phyloP scores from a whole-genome alignment of 2,329 filamentous ascomycete genomes.

The Xenoacremonium recifei region DNA sequence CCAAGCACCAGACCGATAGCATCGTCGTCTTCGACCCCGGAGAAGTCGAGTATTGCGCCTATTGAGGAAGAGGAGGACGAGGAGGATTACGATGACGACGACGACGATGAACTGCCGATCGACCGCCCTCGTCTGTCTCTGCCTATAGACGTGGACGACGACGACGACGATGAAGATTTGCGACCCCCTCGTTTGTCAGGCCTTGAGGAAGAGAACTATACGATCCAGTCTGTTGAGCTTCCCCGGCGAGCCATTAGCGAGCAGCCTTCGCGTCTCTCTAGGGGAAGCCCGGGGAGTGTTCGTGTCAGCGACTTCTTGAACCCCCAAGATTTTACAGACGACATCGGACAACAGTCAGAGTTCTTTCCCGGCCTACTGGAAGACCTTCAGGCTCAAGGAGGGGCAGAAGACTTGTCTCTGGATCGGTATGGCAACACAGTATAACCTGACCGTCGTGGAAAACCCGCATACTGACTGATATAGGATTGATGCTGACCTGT shows the following conservation, averaged over 20 bases:
- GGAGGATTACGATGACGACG: slow-evolving; percentile 47
- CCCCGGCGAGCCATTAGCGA: slow-evolving; percentile 53
- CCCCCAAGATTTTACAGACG: slow-evolving; percentile 36
- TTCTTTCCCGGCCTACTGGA: slow-evolving; percentile 51
- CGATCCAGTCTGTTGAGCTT: slow-evolving; percentile 58
- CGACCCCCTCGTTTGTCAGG: slow-evolving; percentile 53
- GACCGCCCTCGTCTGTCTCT: slow-evolving; percentile 55
- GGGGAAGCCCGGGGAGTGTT: slow-evolving; percentile 53
- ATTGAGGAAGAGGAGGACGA: slow-evolving; percentile 39
- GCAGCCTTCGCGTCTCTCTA: slow-evolving; percentile 44
- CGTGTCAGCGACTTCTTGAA: slow-evolving; percentile 53
- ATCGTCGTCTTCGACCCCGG: slow-evolving; percentile 47
- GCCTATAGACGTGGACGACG: slow-evolving; percentile 48
- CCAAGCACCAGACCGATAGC: slow-evolving; percentile 43
- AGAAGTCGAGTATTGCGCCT: slow-evolving; percentile 26
- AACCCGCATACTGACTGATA: slow-evolving; percentile 8
- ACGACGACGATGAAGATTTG: slow-evolving; percentile 49
- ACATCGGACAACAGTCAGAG: slow-evolving; percentile 45
- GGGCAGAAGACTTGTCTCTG: slow-evolving; percentile 40
- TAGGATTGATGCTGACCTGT: slow-evolving; percentile 41
- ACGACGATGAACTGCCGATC: slow-evolving; percentile 50
- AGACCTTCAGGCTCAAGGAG: slow-evolving; percentile 39
- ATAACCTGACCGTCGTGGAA: not conserved
- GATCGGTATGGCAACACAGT: slow-evolving; percentile 42
- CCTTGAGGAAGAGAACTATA: slow-evolving; percentile 59